Conservation (phyloP, 805 yeast genomes). For the Teunomyces gatunensis region DNA sequence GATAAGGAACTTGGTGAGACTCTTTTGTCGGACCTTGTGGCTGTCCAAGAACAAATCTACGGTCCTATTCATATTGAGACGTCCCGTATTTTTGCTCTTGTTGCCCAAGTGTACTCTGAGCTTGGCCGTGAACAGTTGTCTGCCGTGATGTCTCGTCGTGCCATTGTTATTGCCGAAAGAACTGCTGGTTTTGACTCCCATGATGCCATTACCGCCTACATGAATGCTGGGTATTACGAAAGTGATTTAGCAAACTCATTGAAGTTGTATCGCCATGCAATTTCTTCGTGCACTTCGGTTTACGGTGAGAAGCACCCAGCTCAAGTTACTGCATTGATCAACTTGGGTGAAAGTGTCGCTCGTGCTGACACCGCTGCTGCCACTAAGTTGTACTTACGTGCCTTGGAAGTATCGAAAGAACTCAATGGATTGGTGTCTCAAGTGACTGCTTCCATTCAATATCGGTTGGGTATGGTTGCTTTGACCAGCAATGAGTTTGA, state of each 20-base stretch:
- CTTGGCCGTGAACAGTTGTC: constrained; percentile 58
- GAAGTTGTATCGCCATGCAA: constrained; percentile 57
- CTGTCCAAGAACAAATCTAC: constrained; percentile 77
- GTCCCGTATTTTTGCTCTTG: constrained; percentile 61
- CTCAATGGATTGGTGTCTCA: constrained; percentile 59
- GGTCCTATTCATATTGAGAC: constrained; percentile 80
- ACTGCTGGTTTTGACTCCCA: constrained; percentile 75
- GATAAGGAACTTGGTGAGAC: constrained; percentile 56
- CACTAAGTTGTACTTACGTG: constrained; percentile 49
- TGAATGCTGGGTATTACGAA: constrained; percentile 75
- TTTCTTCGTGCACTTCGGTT: constrained; percentile 56
- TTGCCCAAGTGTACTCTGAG: constrained; percentile 68
- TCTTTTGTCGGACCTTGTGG: constrained; percentile 65
- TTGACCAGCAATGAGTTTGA: constrained; percentile 51
- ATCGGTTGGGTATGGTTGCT: constrained; percentile 56
- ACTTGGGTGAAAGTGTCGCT: constrained; percentile 60
- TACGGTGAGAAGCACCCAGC: constrained; percentile 70
- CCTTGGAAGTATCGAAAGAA: constrained; percentile 49
- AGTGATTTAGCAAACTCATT: constrained; percentile 60
- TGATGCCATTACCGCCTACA: constrained; percentile 67
- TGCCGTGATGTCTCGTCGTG: constrained; percentile 59
- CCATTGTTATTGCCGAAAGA: constrained; percentile 76
- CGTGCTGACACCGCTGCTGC: constrained; percentile 51
- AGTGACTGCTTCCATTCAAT: constrained; percentile 62
- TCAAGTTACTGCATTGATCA: constrained; percentile 57